A percentile compares a stretch with the other conserved stretches of the same genome.
Conservation (phyloP, 768 basidiomycete species). For the Strobilomyces dryophilus region DNA sequence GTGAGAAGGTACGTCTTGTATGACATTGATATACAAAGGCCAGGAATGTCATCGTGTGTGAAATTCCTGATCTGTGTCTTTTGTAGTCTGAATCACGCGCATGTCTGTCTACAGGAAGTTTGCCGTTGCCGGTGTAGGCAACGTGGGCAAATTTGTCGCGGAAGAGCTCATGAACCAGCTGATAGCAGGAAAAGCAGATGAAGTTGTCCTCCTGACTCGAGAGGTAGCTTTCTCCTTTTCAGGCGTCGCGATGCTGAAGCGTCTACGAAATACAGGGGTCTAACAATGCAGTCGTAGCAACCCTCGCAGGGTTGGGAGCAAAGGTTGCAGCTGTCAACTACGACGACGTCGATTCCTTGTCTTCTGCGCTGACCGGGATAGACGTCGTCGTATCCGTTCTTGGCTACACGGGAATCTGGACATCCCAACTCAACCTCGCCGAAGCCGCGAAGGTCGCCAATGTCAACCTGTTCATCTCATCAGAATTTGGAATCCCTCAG, state of each 20-base stretch:
- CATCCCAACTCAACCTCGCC: background rate
- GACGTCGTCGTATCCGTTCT: conserved; percentile 1
- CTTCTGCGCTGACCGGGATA: background rate
- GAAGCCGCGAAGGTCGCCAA: conserved; percentile 3
- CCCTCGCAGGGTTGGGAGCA: background rate
- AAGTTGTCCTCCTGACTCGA: background rate
- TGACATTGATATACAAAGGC: background rate
- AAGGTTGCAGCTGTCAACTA: background rate
- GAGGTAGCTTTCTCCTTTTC: background rate
- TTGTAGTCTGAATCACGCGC: background rate
- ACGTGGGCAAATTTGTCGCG: background rate
- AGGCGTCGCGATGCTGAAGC: background rate
- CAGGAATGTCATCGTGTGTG: background rate
- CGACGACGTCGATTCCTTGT: background rate
- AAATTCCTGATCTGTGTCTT: background rate
- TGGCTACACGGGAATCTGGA: background rate
- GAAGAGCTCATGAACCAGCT: background rate
- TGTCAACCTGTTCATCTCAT: background rate
- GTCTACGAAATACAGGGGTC: background rate
- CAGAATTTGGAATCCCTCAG: background rate
- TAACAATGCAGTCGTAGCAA: background rate
- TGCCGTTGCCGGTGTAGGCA: background rate
- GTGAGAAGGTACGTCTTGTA: background rate
- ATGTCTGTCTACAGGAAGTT: conserved; percentile 1
- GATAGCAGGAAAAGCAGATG: background rate